These are phyloP conservation scores for Penicillium cosmopolitanum DNA, from an alignment of 495 filamentous ascomycete genomes.

Conservation along the genomic window DNA sequence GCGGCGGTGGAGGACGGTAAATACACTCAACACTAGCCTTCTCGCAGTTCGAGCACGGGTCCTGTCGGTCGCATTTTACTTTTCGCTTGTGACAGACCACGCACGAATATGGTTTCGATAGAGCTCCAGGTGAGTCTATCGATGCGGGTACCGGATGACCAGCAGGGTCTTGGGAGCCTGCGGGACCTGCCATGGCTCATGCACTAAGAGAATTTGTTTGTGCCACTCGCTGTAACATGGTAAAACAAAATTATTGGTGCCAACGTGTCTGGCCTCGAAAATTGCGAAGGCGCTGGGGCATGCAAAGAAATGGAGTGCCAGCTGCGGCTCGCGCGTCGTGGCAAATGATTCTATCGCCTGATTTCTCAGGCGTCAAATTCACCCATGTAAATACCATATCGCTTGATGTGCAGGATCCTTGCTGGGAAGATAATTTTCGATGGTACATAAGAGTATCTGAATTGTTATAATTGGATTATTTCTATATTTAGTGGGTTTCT, in stretches of 20 bases:
- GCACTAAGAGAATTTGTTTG: background rate
- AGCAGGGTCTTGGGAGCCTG: background rate
- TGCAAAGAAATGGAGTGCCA: background rate
- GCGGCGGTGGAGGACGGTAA: conserved; percentile 60
- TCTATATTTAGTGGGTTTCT: no score
- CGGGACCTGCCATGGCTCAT: background rate
- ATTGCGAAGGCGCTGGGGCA: background rate
- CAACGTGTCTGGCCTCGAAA: background rate
- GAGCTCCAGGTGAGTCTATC: background rate
- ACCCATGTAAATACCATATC: background rate
- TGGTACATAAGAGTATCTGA: background rate
- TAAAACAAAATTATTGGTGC: background rate
- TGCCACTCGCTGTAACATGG: background rate
- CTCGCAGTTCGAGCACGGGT: conserved; percentile 67
- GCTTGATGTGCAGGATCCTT: background rate
- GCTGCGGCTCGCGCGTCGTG: background rate
- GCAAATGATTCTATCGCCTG: background rate
- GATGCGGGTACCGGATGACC: background rate
- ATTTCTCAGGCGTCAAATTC: background rate
- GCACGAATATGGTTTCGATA: conserved; percentile 54
- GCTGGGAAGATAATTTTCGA: background rate
- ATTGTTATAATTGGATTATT: no score
- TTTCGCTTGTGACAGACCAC: conserved; percentile 68
- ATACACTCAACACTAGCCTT: conserved; percentile 63
- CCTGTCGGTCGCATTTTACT: conserved; percentile 67